Base-by-base conservation (phyloP, 805 yeast species). In the Naumovozyma castellii region DNA sequence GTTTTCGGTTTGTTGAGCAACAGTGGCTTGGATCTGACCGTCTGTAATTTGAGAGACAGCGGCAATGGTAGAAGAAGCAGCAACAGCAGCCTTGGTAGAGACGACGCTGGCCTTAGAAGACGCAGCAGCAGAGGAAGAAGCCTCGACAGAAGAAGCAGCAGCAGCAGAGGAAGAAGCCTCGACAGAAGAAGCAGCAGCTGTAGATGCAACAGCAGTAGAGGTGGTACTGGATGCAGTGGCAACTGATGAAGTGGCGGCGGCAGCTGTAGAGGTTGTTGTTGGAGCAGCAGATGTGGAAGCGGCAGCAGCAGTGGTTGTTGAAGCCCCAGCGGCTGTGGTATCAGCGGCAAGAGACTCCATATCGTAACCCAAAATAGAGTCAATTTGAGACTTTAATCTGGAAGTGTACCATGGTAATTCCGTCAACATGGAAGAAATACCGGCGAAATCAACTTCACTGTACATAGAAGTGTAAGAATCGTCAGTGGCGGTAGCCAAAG, bases 401-500 rank as follows among this genome's bases (percentile, higher is more conserved):
- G 50, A 35, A 9, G 56, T 46, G 42, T 53, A 61, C 64, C 64
- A 61, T 46, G 64, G 62, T 56, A 35, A 35, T 32, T 35, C 37
- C 17, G 64, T 53, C 27, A 61, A 47, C 40, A 55, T 46, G 3
- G 57, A 27, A 8, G 50, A 42, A 18, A 60, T 59, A 28, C 50
- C 52, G 38, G 38, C 38, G 41, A 51, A 45, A 42, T 61, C 60
- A 35, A 62, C 50, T 38, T 49, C 41, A 15, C 39, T n/a, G 47
- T 44, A 59, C 41, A 58, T 46, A 16, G 62, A 46, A 42, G 66
- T 60, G 49, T 56, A 61, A 14, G 59, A 51, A 18, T 56, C 54
- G 42, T 61, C 64, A 22, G 64, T 60, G 39, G 59, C 61, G 22
- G 64, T 51, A 31, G 55, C 51, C 29, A 55, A 38, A 15, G 45